phyloP scores from a whole-genome alignment of 1,284 basidiomycete species.

The Athelia psychrophila region DNA sequence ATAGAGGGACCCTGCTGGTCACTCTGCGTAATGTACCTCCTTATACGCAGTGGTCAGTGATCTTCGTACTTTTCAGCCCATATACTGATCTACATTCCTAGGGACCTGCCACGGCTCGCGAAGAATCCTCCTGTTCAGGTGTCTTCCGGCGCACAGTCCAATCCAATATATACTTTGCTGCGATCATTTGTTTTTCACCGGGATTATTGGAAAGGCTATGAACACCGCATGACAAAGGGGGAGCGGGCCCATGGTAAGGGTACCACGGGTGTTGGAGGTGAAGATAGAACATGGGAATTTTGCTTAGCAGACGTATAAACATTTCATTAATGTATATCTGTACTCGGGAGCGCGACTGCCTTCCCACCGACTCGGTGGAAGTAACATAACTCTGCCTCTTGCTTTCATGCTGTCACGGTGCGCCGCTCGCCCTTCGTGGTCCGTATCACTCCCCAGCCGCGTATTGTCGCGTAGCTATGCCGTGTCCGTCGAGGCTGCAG shows the following conservation, averaged over 20 bases:
- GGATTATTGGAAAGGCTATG: conserved; percentile 77
- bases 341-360: too few relatives aligned
- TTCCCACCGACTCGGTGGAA: too few relatives aligned
- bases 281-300: conserved; percentile 81
- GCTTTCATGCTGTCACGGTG: not conserved
- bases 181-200: conserved; percentile 85
- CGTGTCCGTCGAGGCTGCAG: conserved; percentile 55
- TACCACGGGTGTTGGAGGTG: conserved; percentile 67
- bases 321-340: not conserved
- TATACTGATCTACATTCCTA: conserved; percentile 25
- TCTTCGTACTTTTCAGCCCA: conserved; percentile 4
- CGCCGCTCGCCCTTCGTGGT: not conserved
- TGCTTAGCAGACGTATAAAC: conserved; percentile 38
- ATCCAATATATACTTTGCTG: conserved; percentile 71
- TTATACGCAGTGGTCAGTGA: conserved; percentile 81
- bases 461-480: conserved; percentile 38
- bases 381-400: conserved; percentile 4
- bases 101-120: conserved; percentile 79
- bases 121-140: conserved; percentile 63
- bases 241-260: conserved; percentile 63
- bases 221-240: conserved; percentile 91
- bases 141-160: conserved; percentile 40
- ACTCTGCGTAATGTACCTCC: conserved; percentile 87
- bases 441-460: not conserved
- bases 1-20: conserved; percentile 73